Evolutionary conservation across 208 protist species (phyloP), one percentile per base, ranked within the genome.

Genomic region (Trypanosoma grayi): DNA sequence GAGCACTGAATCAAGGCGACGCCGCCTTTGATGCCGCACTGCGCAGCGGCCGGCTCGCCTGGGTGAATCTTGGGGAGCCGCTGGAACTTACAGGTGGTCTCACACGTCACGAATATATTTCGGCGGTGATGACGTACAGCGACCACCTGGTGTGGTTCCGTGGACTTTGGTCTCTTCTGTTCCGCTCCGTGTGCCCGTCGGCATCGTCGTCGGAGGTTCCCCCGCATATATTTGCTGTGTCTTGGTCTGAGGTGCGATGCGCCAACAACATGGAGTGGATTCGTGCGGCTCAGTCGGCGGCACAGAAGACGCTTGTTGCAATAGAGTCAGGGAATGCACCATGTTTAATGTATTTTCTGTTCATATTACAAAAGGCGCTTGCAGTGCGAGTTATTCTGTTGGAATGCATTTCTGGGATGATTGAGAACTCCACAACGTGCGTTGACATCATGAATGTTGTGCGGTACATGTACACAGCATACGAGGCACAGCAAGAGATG

Each of bases 211-310:
- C 44, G 30, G 50, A 65, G 16, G 50, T 57, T 39, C 70, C 87
- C 13, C 74, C 78, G 34, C 83, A 90, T 65, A 68, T 90, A 31
- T 88, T 84, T 70, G 81, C 79, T 54, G 79, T 90, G 18, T 51
- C 55, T 56, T 94, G 87, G 83, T 43, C 71, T 33, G 61, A 67
- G 18, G 71, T 86, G 4, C 56, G 79, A 8, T 74, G 64, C 10
- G 60, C 56, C 46, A 73, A 70, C 45, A 66, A 60, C 0, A 46
- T 73, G 11, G 70, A 68, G 14, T 91, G 77, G 81, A 77, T 75
- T 52, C 28, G 68, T 13, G 64, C 50, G 11, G 54, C 79, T 20
- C 70, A 90, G 44, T 46, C 73, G 39, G 53, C 66, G 14, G 57
- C 78, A 10, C 60, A 66, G 44, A 53, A 78, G 56, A 55, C 82